phyloP scores from a whole-genome alignment of 2,329 filamentous ascomycete genomes.

The Cladosporium sphaerospermum region DNA sequence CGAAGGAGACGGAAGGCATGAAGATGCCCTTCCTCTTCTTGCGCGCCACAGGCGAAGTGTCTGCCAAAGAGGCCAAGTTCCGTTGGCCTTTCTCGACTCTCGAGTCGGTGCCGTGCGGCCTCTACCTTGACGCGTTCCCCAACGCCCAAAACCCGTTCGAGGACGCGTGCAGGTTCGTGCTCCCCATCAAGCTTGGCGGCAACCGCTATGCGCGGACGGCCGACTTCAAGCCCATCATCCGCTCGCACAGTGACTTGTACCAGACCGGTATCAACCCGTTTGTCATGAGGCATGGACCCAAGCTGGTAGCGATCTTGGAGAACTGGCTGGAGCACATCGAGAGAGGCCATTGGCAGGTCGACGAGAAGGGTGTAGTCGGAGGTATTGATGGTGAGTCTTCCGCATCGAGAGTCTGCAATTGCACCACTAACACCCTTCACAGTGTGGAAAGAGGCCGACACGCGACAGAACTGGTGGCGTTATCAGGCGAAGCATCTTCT shows the following conservation, averaged over 20 bases:
- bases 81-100: conserved; percentile 29
- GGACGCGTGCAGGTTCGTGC: conserved; percentile 28
- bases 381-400: conserved; percentile 20
- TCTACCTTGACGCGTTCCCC: conserved; percentile 30
- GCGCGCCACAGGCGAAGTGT: conserved; percentile 25
- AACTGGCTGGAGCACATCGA: conserved; percentile 29
- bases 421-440: not conserved
- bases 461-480: conserved; percentile 29
- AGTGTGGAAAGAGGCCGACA: conserved; percentile 28
- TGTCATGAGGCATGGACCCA: conserved; percentile 29
- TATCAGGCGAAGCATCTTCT: conserved; percentile 26
- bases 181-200: conserved; percentile 27
- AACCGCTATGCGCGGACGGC: conserved; percentile 27
- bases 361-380: conserved; percentile 26
- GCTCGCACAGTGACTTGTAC: conserved; percentile 28
- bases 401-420: no score
- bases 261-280: conserved; percentile 30
- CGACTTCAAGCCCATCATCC: conserved; percentile 25
- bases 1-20: conserved; percentile 27
- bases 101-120: conserved; percentile 28
- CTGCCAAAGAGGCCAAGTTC: conserved; percentile 30
- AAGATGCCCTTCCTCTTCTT: conserved; percentile 31
- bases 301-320: conserved; percentile 28
- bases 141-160: conserved; percentile 31
- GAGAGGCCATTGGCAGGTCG: conserved; percentile 28